Base-by-base conservation (phyloP, 2,329 filamentous ascomycete genomes). In the Sclerotinia glacialis region DNA sequence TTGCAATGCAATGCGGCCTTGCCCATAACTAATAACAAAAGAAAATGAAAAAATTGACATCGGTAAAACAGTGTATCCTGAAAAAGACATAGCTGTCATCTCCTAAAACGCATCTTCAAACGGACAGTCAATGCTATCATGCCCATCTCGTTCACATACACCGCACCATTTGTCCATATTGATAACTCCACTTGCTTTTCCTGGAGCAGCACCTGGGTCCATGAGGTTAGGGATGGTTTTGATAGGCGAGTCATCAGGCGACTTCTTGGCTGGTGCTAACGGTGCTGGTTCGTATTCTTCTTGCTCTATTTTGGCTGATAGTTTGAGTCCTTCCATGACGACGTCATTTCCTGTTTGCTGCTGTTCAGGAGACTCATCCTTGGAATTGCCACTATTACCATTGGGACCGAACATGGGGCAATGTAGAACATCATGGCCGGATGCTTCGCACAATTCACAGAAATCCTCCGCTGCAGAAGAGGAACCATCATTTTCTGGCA, bases 101-200 rank as follows among this genome's bases (percentile, higher is more conserved):
- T 49, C 31, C 44, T 80, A 89, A 71, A 89, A 90, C 40, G 87
- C 87, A 78, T 96, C 92, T 79, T 97, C 93, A 78, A 96, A 90
- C 16, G 93, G 93, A 78, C 93, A 97, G 78, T 96, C 92, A 69
- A 96, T 93, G 75, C 94, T 97, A 78, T 97, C 91, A 77, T 99
- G 95, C 18, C 95, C 95, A 75, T 99, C 95, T 69, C 92, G 87
- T 81, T 99, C 95, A 77, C 95, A 99, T 54, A 98, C 83, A 21
- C 95, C 95, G 78, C 95, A 99, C 95, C 95, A 99, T 80, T 97
- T 97, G 69, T 89, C 86, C 65, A 89, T 86, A 74, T 98, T 92
- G 71, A 94, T 83, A 56, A 91, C 80, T 1, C 90, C 90, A 65
- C 88, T 92, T 71, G 89, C 86, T 80, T 92, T 94, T 63, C 91